A percentile compares a stretch with the other conserved stretches of the same genome.
phyloP scores from a whole-genome alignment of 2,329 filamentous ascomycete species.

The Teratosphaeria gauchensis region DNA sequence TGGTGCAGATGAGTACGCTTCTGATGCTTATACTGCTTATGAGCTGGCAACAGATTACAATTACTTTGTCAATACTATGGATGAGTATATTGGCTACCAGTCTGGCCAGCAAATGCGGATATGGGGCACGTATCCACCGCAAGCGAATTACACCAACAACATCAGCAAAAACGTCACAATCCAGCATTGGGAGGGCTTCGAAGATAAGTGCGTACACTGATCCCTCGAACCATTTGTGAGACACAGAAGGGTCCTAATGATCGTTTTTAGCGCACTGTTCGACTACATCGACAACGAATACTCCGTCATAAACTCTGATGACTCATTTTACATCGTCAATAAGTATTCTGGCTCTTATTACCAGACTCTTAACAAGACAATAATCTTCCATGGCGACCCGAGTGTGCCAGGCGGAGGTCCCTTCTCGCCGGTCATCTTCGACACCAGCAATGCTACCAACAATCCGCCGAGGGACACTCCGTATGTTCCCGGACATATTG shows the following conservation, averaged over 20 bases:
- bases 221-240: neutral
- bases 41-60: constrained; percentile 41
- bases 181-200: constrained; percentile 48
- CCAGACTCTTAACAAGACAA: constrained; percentile 37
- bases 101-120: constrained; percentile 41
- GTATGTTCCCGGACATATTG: constrained; percentile 39
- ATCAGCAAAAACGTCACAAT: constrained; percentile 39
- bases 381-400: constrained; percentile 38
- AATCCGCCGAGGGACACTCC: constrained; percentile 35
- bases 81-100: constrained; percentile 34
- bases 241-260: neutral
- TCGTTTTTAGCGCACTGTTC: constrained; percentile 31
- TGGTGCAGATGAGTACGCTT: constrained; percentile 46
- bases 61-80: constrained; percentile 44
- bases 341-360: constrained; percentile 42
- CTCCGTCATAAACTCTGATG: constrained; percentile 45
- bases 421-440: constrained; percentile 44
- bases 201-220: constrained; percentile 20
- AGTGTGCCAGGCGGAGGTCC: constrained; percentile 25
- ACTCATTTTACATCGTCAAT: constrained; percentile 43
- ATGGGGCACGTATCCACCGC: constrained; percentile 47
- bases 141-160: constrained; percentile 24
- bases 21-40: constrained; percentile 1
- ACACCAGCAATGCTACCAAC: constrained; percentile 38
- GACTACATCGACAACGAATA: constrained; percentile 39